Evolutionary conservation across 2,329 filamentous ascomycete genomes (phyloP).

Genomic region (Malbranchea zuffiana): DNA sequence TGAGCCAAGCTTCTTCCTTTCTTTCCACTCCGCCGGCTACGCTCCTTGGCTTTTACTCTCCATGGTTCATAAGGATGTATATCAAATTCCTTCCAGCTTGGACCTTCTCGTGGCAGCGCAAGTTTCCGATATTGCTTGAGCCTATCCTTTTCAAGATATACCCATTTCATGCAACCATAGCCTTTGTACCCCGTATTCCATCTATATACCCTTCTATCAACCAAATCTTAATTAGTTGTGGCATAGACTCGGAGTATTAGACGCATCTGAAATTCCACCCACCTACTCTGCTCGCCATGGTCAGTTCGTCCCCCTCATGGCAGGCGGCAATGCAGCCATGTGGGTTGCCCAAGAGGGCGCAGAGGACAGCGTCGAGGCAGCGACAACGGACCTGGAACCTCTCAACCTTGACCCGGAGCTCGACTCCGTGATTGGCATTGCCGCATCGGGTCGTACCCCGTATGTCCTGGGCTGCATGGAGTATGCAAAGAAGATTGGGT

Average conservation of each 20-base stretch:
- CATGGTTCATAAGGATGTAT: no score
- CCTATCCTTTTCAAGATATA: no score
- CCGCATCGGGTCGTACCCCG: conserved; percentile 35
- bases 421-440: conserved; percentile 35
- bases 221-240: no score
- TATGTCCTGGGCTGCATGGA: conserved; percentile 32
- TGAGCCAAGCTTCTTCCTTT: conserved; percentile 13
- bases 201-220: no score
- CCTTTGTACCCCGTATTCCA: no score
- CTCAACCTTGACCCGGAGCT: conserved; percentile 22
- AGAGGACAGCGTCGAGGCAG: conserved; percentile 29
- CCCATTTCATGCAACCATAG: no score
- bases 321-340: conserved; percentile 34
- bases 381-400: conserved; percentile 22
- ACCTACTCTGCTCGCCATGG: conserved; percentile 31
- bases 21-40: no score
- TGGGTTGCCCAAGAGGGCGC: conserved; percentile 34
- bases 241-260: conserved; percentile 30
- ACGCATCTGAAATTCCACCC: conserved; percentile 35
- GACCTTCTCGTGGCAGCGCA: no score
- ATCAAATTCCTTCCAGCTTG: no score
- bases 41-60: no score
- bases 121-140: no score
- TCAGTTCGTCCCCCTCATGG: conserved; percentile 35
- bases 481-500: conserved; percentile 28